Conservation (phyloP, 2,329 filamentous ascomycete genomes). For the Aureobasidium vineae region DNA sequence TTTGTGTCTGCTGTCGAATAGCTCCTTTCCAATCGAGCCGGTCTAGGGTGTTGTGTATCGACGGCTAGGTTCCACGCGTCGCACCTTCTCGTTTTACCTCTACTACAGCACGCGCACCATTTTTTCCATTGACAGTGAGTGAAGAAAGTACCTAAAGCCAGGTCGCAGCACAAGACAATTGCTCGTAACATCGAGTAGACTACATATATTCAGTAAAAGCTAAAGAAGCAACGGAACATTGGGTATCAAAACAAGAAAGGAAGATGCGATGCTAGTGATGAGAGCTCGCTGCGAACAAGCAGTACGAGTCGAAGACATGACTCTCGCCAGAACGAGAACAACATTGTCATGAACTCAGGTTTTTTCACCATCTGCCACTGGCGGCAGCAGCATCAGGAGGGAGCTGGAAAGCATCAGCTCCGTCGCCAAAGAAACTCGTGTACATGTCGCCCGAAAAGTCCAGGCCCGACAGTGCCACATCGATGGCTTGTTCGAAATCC, state of each 20-base stretch:
- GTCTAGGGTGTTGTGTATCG: neutral
- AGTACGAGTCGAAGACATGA: neutral
- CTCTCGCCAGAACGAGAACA: neutral
- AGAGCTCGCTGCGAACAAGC: neutral
- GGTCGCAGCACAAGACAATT: neutral
- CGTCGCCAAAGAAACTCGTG: constrained; percentile 29
- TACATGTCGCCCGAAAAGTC: constrained; percentile 29
- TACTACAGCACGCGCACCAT: neutral
- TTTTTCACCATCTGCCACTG: constrained; percentile 14
- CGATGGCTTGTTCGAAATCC: constrained; percentile 29
- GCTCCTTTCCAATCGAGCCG: neutral
- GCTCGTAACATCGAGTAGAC: neutral
- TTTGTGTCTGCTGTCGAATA: neutral
- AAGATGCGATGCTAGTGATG: neutral
- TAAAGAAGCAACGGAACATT: neutral
- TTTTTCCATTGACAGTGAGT: neutral
- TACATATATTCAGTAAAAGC: neutral
- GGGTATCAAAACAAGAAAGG: constrained; percentile 11
- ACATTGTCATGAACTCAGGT: neutral
- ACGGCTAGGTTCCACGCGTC: neutral
- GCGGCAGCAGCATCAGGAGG: constrained; percentile 16
- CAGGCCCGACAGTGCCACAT: constrained; percentile 28
- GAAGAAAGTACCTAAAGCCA: neutral
- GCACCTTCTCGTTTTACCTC: neutral
- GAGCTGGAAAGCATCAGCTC: constrained; percentile 28